phyloP scores from a whole-genome alignment of 192 early-diverging fungal genomes.

The Backusella tarrabulga region DNA sequence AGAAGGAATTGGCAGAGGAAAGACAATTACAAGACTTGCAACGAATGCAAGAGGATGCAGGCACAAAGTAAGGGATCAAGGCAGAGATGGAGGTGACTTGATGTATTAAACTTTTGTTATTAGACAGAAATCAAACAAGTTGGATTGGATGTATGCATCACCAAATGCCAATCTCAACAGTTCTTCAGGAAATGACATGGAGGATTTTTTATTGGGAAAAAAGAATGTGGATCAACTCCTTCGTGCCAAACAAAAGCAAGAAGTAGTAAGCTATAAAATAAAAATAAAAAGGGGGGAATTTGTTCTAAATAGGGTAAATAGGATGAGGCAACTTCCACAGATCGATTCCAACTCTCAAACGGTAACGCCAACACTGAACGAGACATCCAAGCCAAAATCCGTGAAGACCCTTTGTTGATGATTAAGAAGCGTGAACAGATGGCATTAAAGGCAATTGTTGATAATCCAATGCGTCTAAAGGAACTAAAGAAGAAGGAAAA shows the following conservation, averaged over 20 bases:
- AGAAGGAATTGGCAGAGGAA: conserved; percentile 91
- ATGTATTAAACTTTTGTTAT: background rate
- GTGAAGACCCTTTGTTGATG: conserved; percentile 89
- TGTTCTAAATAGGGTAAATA: background rate
- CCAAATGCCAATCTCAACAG: conserved; percentile 44
- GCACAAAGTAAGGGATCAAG: conserved; percentile 41
- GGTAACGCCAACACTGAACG: conserved; percentile 76
- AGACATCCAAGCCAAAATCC: conserved; percentile 80
- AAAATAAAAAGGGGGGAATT: too few relatives aligned
- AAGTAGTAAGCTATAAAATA: conserved; percentile 14
- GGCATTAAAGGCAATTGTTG: conserved; percentile 69
- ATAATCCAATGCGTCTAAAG: conserved; percentile 69
- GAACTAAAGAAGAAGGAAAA: conserved; percentile 47
- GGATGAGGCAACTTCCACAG: conserved; percentile 20
- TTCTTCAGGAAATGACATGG: conserved; percentile 63
- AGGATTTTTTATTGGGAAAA: conserved; percentile 90
- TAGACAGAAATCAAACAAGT: conserved; percentile 52
- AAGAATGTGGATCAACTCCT: conserved; percentile 73
- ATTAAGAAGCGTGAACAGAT: conserved; percentile 89
- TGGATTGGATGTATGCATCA: conserved; percentile 97
- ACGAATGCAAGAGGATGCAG: conserved; percentile 68
- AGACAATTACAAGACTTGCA: conserved; percentile 84
- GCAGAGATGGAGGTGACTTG: background rate
- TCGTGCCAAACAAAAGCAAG: conserved; percentile 38
- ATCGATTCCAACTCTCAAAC: conserved; percentile 49